Evolutionary conservation across 768 basidiomycete genomes (phyloP).

Genomic region (Calvatia gigantea): DNA sequence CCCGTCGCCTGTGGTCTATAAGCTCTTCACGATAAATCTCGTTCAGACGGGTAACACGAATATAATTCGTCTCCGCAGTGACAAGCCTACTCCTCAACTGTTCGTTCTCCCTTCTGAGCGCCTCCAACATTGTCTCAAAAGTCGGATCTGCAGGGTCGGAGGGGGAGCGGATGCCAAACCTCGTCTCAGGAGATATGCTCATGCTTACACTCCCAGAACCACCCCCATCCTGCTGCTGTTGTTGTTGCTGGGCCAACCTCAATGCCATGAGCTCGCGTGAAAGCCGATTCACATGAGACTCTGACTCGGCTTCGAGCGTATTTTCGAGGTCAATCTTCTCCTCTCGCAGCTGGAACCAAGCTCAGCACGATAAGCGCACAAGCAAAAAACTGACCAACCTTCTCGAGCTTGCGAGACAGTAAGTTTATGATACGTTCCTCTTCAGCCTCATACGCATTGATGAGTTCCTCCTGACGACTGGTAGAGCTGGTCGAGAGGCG

Average conservation of each 20-base stretch:
- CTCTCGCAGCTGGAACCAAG: conserved; percentile 56
- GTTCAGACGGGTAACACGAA: conserved; percentile 69
- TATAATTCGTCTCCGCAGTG: conserved; percentile 75
- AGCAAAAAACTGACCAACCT: conserved; percentile 42
- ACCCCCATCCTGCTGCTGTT: conserved; percentile 24
- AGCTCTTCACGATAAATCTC: conserved; percentile 85
- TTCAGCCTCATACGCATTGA: conserved; percentile 88
- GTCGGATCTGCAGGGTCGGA: conserved; percentile 33
- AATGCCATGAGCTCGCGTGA: conserved; percentile 67
- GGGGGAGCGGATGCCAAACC: conserved; percentile 24
- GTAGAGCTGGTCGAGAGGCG: conserved; percentile 53
- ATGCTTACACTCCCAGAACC: conserved; percentile 13
- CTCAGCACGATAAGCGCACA: background rate
- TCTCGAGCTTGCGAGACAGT: conserved; percentile 78
- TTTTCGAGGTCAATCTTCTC: conserved; percentile 86
- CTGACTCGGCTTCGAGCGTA: conserved; percentile 79
- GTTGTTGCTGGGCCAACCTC: conserved; percentile 53
- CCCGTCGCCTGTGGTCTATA: conserved; percentile 71
- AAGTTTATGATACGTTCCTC: conserved; percentile 87
- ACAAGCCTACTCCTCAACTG: conserved; percentile 61
- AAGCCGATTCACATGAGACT: conserved; percentile 76
- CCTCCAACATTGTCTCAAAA: conserved; percentile 64
- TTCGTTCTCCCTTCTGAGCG: conserved; percentile 79
- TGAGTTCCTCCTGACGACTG: conserved; percentile 64
- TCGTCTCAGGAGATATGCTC: conserved; percentile 31